These are phyloP conservation scores for Peterozyma toletana DNA, from an alignment of 805 yeast genomes.

Conservation along the genomic window DNA sequence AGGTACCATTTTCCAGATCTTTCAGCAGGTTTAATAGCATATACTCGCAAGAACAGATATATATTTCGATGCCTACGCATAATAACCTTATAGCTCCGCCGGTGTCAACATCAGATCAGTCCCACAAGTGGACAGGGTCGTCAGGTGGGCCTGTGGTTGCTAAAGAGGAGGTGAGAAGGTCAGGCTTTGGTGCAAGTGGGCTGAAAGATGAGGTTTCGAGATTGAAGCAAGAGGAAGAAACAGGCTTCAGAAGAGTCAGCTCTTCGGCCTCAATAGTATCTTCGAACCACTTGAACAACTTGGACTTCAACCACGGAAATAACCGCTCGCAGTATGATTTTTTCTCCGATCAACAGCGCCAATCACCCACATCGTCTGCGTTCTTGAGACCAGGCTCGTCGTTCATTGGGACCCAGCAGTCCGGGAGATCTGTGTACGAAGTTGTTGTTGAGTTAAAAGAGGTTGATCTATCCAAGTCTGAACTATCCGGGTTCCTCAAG, in stretches of 20 bases:
- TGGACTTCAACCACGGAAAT: not conserved
- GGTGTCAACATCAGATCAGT: not conserved
- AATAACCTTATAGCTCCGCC: not conserved
- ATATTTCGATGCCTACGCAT: not conserved
- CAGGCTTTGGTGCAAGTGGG: not conserved
- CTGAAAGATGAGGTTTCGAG: slow-evolving; percentile 2
- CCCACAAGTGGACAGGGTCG: not conserved
- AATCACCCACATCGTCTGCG: slow-evolving; percentile 19
- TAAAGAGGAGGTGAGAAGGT: not conserved
- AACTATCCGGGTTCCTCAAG: slow-evolving; percentile 52
- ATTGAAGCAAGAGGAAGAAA: slow-evolving; percentile 2
- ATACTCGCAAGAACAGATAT: no score
- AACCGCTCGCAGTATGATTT: slow-evolving; percentile 1
- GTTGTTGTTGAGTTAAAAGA: slow-evolving; percentile 63
- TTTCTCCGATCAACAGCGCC: slow-evolving; percentile 3
- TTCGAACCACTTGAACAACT: not conserved
- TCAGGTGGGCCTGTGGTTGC: not conserved
- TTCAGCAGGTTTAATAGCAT: slow-evolving; percentile 16
- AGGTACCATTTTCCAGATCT: slow-evolving; percentile 24
- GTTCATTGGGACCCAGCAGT: slow-evolving; percentile 65
- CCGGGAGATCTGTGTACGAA: slow-evolving; percentile 57
- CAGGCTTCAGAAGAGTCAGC: not conserved
- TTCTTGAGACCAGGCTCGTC: slow-evolving; percentile 55
- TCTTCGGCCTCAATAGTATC: not conserved
- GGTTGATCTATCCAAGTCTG: slow-evolving; percentile 53